Conservation (phyloP, 1,284 basidiomycete species). For the Agroathelia rolfsii region DNA sequence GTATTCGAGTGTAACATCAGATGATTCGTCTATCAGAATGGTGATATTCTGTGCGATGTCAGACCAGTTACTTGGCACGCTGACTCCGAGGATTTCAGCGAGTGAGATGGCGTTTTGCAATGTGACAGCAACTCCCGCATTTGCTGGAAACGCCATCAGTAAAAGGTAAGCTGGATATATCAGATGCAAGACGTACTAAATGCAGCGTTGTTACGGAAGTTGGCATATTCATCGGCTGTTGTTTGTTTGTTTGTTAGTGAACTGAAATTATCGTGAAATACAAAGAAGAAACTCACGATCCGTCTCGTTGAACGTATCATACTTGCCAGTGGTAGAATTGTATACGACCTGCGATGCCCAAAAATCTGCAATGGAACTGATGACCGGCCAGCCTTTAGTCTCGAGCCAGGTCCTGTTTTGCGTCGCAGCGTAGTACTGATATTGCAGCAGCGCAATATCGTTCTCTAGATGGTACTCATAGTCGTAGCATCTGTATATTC, state of each 20-base stretch:
- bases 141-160: neutral
- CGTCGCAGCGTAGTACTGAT: slow-evolving; percentile 4
- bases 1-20: neutral
- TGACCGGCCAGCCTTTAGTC: slow-evolving; percentile 2
- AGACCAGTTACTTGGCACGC: slow-evolving; percentile 1
- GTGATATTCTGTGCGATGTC: neutral
- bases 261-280: neutral
- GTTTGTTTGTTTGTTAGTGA: neutral
- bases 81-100: neutral
- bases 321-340: neutral
- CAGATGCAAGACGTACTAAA: neutral
- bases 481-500: neutral
- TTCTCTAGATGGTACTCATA: slow-evolving; percentile 4
- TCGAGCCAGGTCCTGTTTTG: slow-evolving; percentile 6
- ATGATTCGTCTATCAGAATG: too few species aligned
- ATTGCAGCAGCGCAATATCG: slow-evolving; percentile 4
- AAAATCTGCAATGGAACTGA: slow-evolving; percentile 1
- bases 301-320: slow-evolving; percentile 3
- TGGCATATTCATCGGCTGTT: slow-evolving; percentile 2
- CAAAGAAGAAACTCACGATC: neutral
- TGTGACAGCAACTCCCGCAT: slow-evolving; percentile 2
- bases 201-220: slow-evolving; percentile 5
- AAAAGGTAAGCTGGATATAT: neutral
- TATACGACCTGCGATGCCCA: slow-evolving; percentile 4
- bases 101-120: slow-evolving; percentile 1